A percentile compares a stretch with the other conserved stretches of the same genome.
Conservation (phyloP, 225 moss, liverwort and hornwort species). For the Bryoerythrophyllum caledonicum region DNA sequence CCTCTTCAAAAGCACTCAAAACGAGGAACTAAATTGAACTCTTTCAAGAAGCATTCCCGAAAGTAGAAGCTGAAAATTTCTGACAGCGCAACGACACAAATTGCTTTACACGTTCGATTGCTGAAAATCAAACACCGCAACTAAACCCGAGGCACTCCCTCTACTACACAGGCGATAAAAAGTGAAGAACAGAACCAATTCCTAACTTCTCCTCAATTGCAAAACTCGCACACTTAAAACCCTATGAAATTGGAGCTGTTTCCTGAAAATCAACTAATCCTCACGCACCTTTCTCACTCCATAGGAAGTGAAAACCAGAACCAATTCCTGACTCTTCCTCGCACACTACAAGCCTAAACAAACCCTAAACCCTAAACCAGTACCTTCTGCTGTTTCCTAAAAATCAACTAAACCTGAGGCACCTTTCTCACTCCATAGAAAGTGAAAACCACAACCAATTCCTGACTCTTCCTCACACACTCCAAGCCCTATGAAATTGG, state of each 20-base stretch:
- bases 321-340: neutral
- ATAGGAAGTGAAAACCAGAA: neutral
- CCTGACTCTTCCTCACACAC: neutral
- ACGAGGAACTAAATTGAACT: neutral
- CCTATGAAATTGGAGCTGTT: constrained; percentile 9
- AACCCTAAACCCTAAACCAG: neutral
- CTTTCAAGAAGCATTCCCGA: neutral
- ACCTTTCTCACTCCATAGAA: neutral
- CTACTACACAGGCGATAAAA: neutral
- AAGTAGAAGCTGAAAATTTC: neutral
- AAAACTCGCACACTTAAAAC: too few relatives aligned
- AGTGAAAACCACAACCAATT: neutral
- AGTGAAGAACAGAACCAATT: neutral
- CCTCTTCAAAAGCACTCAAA: neutral
- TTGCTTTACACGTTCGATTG: neutral
- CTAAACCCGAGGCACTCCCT: neutral
- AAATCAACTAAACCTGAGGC: too few relatives aligned
- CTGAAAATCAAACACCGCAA: neutral
- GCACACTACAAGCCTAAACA: too few relatives aligned
- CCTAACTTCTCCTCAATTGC: neutral
- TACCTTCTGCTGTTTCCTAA: constrained; percentile 58
- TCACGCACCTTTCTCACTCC: neutral
- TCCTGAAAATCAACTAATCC: constrained; percentile 11
- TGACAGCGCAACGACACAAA: neutral
- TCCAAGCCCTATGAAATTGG: neutral